Evolutionary conservation across 805 yeast genomes (phyloP), one percentile per base, ranked within the genome.

Genomic region (Limtongia smithiae): DNA sequence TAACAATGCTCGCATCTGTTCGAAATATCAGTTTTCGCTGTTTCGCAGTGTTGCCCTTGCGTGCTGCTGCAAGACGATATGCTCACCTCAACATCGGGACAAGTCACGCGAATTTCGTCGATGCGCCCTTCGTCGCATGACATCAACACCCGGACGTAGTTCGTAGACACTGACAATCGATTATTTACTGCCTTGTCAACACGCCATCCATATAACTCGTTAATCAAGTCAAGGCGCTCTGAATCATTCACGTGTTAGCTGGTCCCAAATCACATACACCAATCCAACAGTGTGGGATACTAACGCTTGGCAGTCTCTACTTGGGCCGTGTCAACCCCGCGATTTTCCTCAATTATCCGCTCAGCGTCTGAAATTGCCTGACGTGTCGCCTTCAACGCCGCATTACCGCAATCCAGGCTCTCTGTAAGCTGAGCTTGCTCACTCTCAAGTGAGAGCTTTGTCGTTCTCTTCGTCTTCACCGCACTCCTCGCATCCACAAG

Each of bases 311-410:
- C 6, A 4, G 12, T 4, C 39, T 54, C 36, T 18, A 61, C 32
- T 43, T 61, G 65, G 1, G 31, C 40, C 2, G 46, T 32, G 21
- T 57, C 65, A 18, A 61, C 45, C 9, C 55, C 54, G 12, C 54
- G 46, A 42, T 55, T 50, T 22, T 46, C 51, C 15, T 51, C 42
- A 9, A 48, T 50, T 3, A 53, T 46, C n/a, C 46, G 37, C 44
- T 64, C 65, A 15, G 58, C 60, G 7, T 36, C 44, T 1, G 44
- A 35, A 27, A 66, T 55, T 8, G 49, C 41, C 5, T 44, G 36
- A 32, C 52, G 37, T 39, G 56, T 24, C 14, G 37, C 20, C 12
- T 46, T 42, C 27, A 62, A 46, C 14, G 41, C 59, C 3, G 42
- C 48, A 2, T 35, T 27, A 12, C 46, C 48, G 4, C 48, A 44